A percentile compares a stretch with the other conserved stretches of the same genome.
phyloP scores from a whole-genome alignment of 768 basidiomycete genomes.

The Boletus tylopilopsis region DNA sequence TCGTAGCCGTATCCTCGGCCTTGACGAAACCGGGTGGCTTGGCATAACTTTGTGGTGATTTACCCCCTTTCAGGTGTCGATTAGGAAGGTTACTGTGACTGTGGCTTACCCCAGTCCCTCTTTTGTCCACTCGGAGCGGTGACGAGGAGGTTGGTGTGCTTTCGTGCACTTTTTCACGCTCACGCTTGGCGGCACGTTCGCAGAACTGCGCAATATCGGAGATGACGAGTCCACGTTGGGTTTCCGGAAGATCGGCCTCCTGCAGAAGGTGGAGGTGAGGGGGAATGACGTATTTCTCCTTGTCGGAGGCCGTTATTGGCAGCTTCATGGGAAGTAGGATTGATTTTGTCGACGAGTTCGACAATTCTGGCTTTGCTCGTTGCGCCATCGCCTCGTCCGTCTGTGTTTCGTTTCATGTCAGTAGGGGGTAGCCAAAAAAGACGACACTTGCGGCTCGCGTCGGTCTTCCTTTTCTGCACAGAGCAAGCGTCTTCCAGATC shows the following conservation, averaged over 20 bases:
- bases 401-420: conserved; percentile 43
- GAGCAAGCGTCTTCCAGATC: conserved; percentile 89
- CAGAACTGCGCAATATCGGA: conserved; percentile 96
- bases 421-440: no score
- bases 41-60: conserved; percentile 71
- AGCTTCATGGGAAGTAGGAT: conserved; percentile 67
- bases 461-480: conserved; percentile 72
- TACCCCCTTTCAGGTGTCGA: conserved; percentile 40
- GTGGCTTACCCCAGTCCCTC: conserved; percentile 72
- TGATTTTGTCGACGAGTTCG: conserved; percentile 66
- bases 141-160: conserved; percentile 44
- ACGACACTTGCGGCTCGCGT: conserved; percentile 48
- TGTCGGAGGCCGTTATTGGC: conserved; percentile 70
- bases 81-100: conserved; percentile 34
- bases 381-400: conserved; percentile 63
- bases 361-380: conserved; percentile 64
- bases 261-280: conserved; percentile 96
- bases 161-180: conserved; percentile 78
- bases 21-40: conserved; percentile 85
- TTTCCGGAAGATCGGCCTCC: conserved; percentile 95
- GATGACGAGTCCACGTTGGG: conserved; percentile 85
- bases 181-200: conserved; percentile 87
- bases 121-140: conserved; percentile 68
- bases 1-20: conserved; percentile 45
- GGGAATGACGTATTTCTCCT: conserved; percentile 87